Base-by-base conservation (phyloP, 306 rosid species). In the Arachis hypogaea region DNA sequence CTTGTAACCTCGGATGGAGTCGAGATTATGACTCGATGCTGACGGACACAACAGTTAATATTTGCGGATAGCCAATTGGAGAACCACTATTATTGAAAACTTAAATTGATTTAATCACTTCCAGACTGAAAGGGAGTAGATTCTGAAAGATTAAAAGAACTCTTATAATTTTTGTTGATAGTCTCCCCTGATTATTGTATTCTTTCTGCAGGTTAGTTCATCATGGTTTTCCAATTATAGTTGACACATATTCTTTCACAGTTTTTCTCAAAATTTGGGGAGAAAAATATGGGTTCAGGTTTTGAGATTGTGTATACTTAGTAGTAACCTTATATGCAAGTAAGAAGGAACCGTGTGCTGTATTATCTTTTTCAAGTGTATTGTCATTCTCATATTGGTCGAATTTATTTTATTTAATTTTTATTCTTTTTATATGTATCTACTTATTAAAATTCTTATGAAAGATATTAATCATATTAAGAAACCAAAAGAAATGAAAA, bases 1-100 rank as follows among this genome's bases (percentile, higher is more conserved):
- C 80, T 94, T 64, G 85, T 94, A 44, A 92, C 97, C 46, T 28
- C 85, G 16, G 89, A 80, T 49, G 97, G 99, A 52, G 96, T 90
- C 61, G 96, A 92, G 84, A 89, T 94, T 75, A 80, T 92, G 79
- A 94, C 97, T 3, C 86, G 57, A 70, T 85, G 95, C 79, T 94
- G 72, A 85, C 52, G 58, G 56, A 50, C 71, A 64, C 78, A 72
- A 71, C 68, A 11, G 54, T 81, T 42, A 29, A 72, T 76, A 49
- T 57, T 71, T 46, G 59, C 41, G 76, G 44, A 47, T 61, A 16
- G 44, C 50, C 7, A 5, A 51, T 55, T 45, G 14, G 42, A 29
- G 73, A 52, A 73, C 59, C 51, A 60, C 42, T 47, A 59, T 60
- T 60, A 28, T 68, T 67, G 57, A 78, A 11, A 59, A 33, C 38